Base-by-base conservation (phyloP, 805 yeast genomes). In the Debaryomyces tyrocola region DNA sequence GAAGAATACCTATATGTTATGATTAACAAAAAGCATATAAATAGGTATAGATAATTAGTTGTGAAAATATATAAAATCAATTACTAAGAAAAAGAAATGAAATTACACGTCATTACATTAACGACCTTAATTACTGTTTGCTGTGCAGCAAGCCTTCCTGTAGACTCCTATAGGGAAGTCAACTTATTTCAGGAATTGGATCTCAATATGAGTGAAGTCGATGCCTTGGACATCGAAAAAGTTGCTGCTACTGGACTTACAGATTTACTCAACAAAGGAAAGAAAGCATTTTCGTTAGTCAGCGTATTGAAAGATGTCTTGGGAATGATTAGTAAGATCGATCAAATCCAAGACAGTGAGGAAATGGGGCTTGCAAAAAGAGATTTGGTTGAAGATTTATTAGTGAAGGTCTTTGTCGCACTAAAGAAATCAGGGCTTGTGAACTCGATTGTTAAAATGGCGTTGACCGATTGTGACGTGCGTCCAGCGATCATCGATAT, bases 401-500 rank as follows among this genome's bases (percentile, higher is more conserved):
- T 64, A 35, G 49, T 52, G 8, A 55, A 50, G 41, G 54, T 63
- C 1, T 64, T 66, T 41, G 47, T 46, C 12, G 52, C 60, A 3
- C 56, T 67, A 37, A 64, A 66, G 54, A 50, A 57, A 7, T 59
- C 69, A 15, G 68, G 62, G n/a, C 52, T 67, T 31, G 54, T 66
- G 31, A 58, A 59, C 43, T 50, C 57, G n/a, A 55, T 63, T 21
- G 50, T 66, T 14, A 56, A 54, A 46, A 50, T 56, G 53, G 49
- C 68, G 5, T 54, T 66, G 29, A 58, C 67, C 9, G 70, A 67
- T 44, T 63, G 58, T 20, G 51, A 62, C 37, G 59, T 58, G 3
- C 55, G 73, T 38, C 54, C 50, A 6, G 57, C 56, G 11, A 42
- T 66, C 15, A 55, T 55, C 20, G 55, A 60, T 31, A 50, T 64